phyloP scores from a whole-genome alignment of 192 early-diverging fungal species.

The Coemansia sp. region DNA sequence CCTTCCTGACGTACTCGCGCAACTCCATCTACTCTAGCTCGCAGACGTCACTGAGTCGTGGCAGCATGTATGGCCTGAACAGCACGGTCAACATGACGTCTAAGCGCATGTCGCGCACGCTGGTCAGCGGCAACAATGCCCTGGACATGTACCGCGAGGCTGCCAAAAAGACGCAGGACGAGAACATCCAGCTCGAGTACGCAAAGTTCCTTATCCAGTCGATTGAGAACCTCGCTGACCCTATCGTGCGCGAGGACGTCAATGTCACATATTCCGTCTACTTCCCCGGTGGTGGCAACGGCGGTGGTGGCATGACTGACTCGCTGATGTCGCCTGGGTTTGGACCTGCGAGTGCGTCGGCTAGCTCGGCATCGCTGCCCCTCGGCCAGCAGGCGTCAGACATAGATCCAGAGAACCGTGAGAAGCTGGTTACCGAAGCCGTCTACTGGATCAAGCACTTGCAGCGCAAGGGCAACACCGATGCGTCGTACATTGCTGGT shows the following conservation, averaged over 20 bases:
- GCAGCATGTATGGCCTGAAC: conserved; percentile 48
- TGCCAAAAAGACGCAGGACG: conserved; percentile 77
- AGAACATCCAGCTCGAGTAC: conserved; percentile 73
- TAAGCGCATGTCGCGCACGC: conserved; percentile 56
- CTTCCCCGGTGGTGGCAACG: conserved; percentile 37
- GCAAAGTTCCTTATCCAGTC: conserved; percentile 77
- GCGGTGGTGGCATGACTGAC: conserved; percentile 16
- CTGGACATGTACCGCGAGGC: conserved; percentile 75
- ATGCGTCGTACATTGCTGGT: conserved; percentile 77
- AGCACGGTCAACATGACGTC: conserved; percentile 18
- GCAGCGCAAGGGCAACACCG: conserved; percentile 68
- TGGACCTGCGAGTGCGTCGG: conserved; percentile 25
- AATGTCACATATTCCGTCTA: conserved; percentile 56
- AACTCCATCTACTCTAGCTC: conserved; percentile 58
- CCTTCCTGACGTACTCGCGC: conserved; percentile 56
- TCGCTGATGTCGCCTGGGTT: conserved; percentile 8
- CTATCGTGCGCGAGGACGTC: conserved; percentile 49
- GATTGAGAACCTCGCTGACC: conserved; percentile 58
- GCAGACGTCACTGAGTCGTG: conserved; percentile 51
- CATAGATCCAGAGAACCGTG: conserved; percentile 47
- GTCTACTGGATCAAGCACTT: conserved; percentile 75
- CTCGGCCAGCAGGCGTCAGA: conserved; percentile 51
- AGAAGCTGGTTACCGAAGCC: conserved; percentile 63
- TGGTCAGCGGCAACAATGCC: conserved; percentile 53
- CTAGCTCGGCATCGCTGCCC: conserved; percentile 51